Base-by-base conservation (phyloP, 768 basidiomycete genomes). In the Lactarius indigo region DNA sequence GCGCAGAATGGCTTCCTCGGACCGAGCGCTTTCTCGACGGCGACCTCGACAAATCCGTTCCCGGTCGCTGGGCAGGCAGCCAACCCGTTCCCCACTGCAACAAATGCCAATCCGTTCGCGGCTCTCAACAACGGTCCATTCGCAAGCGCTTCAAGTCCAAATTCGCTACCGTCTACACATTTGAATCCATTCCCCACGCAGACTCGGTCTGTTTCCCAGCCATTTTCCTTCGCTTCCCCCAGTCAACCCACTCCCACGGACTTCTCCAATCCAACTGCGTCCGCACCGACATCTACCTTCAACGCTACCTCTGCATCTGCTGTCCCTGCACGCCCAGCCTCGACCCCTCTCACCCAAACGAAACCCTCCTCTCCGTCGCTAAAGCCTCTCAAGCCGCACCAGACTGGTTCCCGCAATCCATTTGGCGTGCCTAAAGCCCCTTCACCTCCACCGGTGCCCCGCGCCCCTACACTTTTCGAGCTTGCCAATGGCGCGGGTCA, bases 341-440 rank as follows among this genome's bases (percentile, higher is more conserved):
- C 92, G 1, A 91, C 91, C 1, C 92, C 92, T 10, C 80, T 89
- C 26, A 83, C 82, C 52, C 72, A 78, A 33, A 69, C 74, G 35
- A 72, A 73, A 7, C 78, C 82, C 2, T 65, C 70, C 7, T 83
- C 83, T 5, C 81, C 83, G 42, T 70, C 79, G 3, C 80, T 82
- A 2, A 86, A 88, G 72, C 86, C 87, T 8, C 83, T 98, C 31
- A 88, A 86, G 72, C 83, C 94, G 7, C 96, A 98, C 75, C 87
- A 90, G 75, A 99, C 97, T 3, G 96, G 97, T 31, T 92, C 93
- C 8, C 88, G 87, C 71, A 99, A 99, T 82, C 97, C 97, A 3
- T 99, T 99, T 69, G 96, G 94, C 7, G 84, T 86, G 35, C 85
- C 91, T 5, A 80, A 84, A 6, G 81, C 83, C 10, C 78, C 85